Base-by-base conservation (phyloP, 2,329 filamentous ascomycete species). In the Paecilomyces formosus region DNA sequence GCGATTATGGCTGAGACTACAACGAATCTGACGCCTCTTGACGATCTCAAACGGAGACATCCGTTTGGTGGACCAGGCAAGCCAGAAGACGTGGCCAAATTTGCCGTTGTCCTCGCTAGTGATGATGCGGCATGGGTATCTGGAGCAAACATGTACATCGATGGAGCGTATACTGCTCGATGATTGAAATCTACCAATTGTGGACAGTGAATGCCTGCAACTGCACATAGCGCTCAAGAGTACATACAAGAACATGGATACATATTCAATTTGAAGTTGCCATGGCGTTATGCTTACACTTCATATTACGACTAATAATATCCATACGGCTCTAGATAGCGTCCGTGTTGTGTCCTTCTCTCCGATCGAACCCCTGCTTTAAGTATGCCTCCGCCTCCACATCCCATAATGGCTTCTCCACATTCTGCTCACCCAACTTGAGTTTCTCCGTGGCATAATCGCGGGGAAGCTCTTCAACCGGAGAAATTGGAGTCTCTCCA, bases 51-150 rank as follows among this genome's bases (percentile, higher is more conserved):
- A 3, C 62, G 60, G 1, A 57, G 58, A 45, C 67, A 69, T 30
- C 70, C 70, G 0, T 66, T 70, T 31, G 71, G 69, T 2, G 63
- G 65, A 1, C 65, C 69, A 22, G 71, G 69, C 0, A 57, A 62
- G 7, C 59, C 69, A 11, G 68, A 73, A 13, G 50, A 52, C n/a
- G 26, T 52, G 4, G 50, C 50, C 8, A 28, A 28, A 5, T 24
- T 24, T n/a, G 50, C 50, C 13, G 50, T 52, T 12, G 21, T 52
- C 21, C 50, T 52, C 11, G 50, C 50, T 24, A 24, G 22, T 12
- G 22, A 24, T 24, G 50, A 52, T n/a, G 50, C 50, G n/a, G 21
- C 50, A n/a, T 28, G 50, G 50, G 22, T 52, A 15, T 24, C 50
- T 24, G 50, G 50, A 15, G 11, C 21, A 7, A 28, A 24, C 22